phyloP scores from a whole-genome alignment of 1,284 basidiomycete genomes.

The Ganoderma boninense region DNA sequence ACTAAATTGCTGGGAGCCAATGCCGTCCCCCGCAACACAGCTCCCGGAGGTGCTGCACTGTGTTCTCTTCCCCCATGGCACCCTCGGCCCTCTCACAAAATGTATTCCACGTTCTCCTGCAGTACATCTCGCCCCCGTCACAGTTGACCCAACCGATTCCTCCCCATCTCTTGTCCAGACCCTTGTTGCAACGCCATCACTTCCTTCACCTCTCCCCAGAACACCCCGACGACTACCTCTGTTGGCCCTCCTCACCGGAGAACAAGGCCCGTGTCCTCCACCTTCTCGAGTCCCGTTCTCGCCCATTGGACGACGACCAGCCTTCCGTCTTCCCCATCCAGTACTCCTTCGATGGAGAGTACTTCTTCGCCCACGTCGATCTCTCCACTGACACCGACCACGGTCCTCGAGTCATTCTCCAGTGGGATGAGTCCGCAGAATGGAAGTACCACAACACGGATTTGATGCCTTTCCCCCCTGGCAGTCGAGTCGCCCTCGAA shows the following conservation, averaged over 20 bases:
- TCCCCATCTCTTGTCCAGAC: constrained; percentile 63
- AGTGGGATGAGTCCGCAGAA: constrained; percentile 60
- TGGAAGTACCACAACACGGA: constrained; percentile 79
- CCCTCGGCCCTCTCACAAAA: constrained; percentile 48
- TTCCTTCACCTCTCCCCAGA: constrained; percentile 64
- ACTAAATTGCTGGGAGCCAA: neutral
- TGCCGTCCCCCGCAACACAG: constrained; percentile 14
- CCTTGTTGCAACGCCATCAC: constrained; percentile 70
- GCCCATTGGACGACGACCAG: constrained; percentile 48
- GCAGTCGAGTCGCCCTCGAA: constrained; percentile 52
- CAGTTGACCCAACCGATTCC: constrained; percentile 60
- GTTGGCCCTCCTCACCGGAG: constrained; percentile 64
- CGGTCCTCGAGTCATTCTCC: constrained; percentile 69
- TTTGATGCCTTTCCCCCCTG: constrained; percentile 77
- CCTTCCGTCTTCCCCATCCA: constrained; percentile 49
- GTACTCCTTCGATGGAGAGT: constrained; percentile 68
- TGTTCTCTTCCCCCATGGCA: constrained; percentile 37
- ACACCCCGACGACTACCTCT: constrained; percentile 63
- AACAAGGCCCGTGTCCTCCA: constrained; percentile 43
- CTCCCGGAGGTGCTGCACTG: constrained; percentile 12
- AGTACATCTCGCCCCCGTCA: constrained; percentile 64
- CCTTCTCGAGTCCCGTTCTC: constrained; percentile 55
- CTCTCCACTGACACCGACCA: constrained; percentile 47
- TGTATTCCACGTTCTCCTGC: constrained; percentile 57
- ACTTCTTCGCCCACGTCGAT: constrained; percentile 68